Evolutionary conservation across 129 eudicot genomes (phyloP).

Genomic region (Pulicaria dysenterica): DNA sequence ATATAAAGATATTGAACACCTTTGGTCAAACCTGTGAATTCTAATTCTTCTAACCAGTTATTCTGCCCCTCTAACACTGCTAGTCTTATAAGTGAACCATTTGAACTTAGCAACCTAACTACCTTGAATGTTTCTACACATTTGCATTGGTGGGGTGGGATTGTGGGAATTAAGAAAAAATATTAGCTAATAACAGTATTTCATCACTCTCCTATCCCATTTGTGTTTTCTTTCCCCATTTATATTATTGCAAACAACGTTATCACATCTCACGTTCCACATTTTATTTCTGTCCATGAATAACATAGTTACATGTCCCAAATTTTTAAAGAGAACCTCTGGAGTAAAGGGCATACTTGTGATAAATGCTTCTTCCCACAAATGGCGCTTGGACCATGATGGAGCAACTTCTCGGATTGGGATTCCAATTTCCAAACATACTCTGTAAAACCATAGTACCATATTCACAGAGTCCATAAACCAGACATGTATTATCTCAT

Average conservation of each 20-base stretch:
- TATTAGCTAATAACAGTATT: neutral
- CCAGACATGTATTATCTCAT: neutral
- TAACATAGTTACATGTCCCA: neutral
- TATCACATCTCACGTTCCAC: neutral
- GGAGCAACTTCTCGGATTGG: conserved; percentile 87
- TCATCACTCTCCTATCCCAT: neutral
- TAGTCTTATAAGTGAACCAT: neutral
- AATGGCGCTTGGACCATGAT: conserved; percentile 71
- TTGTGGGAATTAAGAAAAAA: neutral
- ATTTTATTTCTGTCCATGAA: neutral
- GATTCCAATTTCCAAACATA: conserved; percentile 64
- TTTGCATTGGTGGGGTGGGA: neutral
- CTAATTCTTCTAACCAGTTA: neutral
- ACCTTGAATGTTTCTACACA: neutral
- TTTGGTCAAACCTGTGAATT: neutral
- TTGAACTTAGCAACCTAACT: neutral
- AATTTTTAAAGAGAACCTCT: neutral
- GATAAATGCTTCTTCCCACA: conserved; percentile 87
- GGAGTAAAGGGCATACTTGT: conserved; percentile 59
- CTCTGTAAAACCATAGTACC: conserved; percentile 41
- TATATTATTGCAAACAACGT: neutral
- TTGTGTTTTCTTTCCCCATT: neutral
- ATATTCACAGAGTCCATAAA: conserved; percentile 2
- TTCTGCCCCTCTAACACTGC: neutral
- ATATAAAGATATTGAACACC: neutral